Evolutionary conservation across 2,329 filamentous ascomycete genomes (phyloP), one percentile per base, ranked within the genome.

Genomic region (Apiospora hydei): DNA sequence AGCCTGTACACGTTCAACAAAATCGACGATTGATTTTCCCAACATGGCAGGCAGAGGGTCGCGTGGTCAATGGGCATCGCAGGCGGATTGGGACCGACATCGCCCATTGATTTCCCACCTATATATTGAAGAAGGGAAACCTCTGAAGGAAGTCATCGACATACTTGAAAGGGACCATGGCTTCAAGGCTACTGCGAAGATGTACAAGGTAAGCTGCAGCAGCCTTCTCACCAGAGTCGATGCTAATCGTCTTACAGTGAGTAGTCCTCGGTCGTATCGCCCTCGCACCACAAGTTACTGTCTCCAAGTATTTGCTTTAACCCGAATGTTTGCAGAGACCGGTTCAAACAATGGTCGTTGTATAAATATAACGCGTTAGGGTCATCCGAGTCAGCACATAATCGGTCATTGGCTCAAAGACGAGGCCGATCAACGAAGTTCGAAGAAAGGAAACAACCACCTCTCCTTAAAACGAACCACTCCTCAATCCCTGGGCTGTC

Each of bases 201-300:
- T 71, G 70, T 71, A 71, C 64, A 71, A 71, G 67, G 67, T 69
- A 38, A 49, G 67, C 24, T n/a, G 67, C 44, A 14, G 10, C 34
- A 49, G 34, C 18, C 26, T 21, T 4, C 34, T n/a, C 4, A 34
- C 8, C 24, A n/a, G 67, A 34, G 30, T 16, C 38, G 16, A 16
- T 38, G 8, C 44, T 69, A 44, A 69, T n/a, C 14, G 41, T n/a
- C 21, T 6, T 14, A 4, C 18, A 64, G 57, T 64, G 34, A 64
- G 57, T 64, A 11, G 10, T 64, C 57, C 34, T 8, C 6, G 4
- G 3, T 21, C 26, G 16, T 34, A 21, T 61, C 26, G 26, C 5
- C 6, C 6, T 41, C 21, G 46, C 14, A 21, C 11, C 26, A 49
- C n/a, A 13, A 14, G 11, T 3, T n/a, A 49, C 8, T 49, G 47